Base-by-base conservation (phyloP, 1,284 basidiomycete species). In the Austroboletus niveus region DNA sequence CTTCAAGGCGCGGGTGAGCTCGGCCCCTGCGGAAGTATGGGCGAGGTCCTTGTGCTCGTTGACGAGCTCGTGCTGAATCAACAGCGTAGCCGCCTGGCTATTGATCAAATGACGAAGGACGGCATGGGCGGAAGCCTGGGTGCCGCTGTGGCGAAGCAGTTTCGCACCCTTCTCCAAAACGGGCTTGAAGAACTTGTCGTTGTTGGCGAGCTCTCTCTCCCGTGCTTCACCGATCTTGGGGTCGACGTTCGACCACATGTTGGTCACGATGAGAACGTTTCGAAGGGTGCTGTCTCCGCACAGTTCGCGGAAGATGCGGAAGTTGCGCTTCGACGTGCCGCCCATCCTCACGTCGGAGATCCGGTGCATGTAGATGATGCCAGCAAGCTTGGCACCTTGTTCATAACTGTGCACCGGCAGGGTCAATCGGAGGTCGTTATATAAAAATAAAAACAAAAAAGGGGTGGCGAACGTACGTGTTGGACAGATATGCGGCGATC, bases 281-380 rank as follows among this genome's bases (percentile, higher is more conserved):
- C 69, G 65, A 48, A 81, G 69, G 2, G 75, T 70, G 14, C 56
- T 65, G 22, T 79, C 76, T 10, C 80, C 80, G 56, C 80, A 82
- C 10, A 82, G 67, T 50, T 74, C 72, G 42, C 75, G 68, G 62
- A 81, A 79, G 62, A 80, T 72, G 38, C 68, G 68, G 51, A 81
- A 78, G 60, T 77, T 81, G 42, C 76, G 73, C 22, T 69, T 68
- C n/a, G 77, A 76, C 24, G 75, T 75, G 29, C 79, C 78, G 38
- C 75, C 76, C 60, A 82, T 71, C 24, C 78, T 66, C 61, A 72
- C 68, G 56, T 81, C 80, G 45, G 76, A 73, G 55, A 82, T 82
- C 6, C 77, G 73, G 56, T 82, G 79, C 65, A 80, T 69, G 64
- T 81, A 82, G 43, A 82, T 72, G 59, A 82, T 70, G 0, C 80